Conservation (phyloP, 2,329 filamentous ascomycete genomes). For the Diplocarpon mali region DNA sequence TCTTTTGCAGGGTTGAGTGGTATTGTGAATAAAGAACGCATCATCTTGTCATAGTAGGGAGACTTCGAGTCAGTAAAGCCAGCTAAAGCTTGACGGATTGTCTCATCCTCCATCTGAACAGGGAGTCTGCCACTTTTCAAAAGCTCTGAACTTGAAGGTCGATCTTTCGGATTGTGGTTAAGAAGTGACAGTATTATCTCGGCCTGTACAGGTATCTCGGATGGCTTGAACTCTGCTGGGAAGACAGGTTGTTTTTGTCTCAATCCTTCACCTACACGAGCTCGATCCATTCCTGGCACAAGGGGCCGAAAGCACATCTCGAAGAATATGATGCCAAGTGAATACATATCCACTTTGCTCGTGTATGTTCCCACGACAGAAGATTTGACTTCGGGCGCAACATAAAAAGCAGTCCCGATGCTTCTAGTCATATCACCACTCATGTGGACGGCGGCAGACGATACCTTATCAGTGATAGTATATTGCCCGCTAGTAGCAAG, state of each 20-base stretch:
- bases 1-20: constrained; percentile 72
- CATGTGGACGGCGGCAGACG: constrained; percentile 15
- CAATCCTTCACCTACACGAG: constrained; percentile 53
- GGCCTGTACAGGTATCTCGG: constrained; percentile 58
- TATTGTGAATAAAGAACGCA: constrained; percentile 67
- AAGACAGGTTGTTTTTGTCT: constrained; percentile 57
- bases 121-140: constrained; percentile 79
- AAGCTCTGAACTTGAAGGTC: constrained; percentile 73
- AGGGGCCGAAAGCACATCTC: constrained; percentile 78
- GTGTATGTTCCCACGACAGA: constrained; percentile 68
- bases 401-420: constrained; percentile 75
- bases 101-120: constrained; percentile 85
- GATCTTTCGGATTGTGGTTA: constrained; percentile 69
- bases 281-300: constrained; percentile 49
- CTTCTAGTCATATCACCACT: constrained; percentile 56
- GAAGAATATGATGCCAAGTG: constrained; percentile 92
- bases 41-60: constrained; percentile 80
- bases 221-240: constrained; percentile 60
- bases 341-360: constrained; percentile 97
- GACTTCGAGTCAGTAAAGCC: constrained; percentile 73
- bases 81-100: constrained; percentile 71
- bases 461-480: constrained; percentile 42
- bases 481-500: constrained; percentile 83
- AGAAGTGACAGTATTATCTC: constrained; percentile 72
- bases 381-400: constrained; percentile 82